phyloP scores from a whole-genome alignment of 2,329 filamentous ascomycete species.

The Ascochyta clinopodiicola region DNA sequence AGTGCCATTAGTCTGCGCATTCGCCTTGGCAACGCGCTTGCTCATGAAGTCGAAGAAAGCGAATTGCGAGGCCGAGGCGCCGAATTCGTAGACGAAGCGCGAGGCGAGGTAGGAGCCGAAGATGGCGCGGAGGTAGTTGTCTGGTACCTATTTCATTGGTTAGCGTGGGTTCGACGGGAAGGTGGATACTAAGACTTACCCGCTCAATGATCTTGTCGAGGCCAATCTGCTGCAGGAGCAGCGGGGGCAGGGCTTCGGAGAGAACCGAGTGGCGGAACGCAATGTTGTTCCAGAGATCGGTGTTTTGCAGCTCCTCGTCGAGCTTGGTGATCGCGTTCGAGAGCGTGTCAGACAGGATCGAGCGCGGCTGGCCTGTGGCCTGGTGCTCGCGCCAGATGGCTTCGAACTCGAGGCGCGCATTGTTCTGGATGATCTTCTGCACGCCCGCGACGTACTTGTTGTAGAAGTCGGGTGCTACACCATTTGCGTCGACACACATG shows the following conservation, averaged over 20 bases:
- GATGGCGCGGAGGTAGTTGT: conserved; percentile 90
- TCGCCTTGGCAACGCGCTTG: conserved; percentile 52
- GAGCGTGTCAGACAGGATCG: conserved; percentile 88
- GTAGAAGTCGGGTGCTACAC: conserved; percentile 87
- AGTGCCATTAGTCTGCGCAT: conserved; percentile 5
- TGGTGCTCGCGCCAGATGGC: conserved; percentile 97
- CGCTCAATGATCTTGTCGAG: conserved; percentile 84
- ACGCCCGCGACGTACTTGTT: conserved; percentile 90
- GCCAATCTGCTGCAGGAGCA: conserved; percentile 88
- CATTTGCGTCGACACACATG: conserved; percentile 87
- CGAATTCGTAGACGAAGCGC: conserved; percentile 95
- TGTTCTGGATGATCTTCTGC: conserved; percentile 87
- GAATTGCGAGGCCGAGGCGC: conserved; percentile 91
- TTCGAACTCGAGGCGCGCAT: conserved; percentile 93
- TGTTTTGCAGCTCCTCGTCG: conserved; percentile 94
- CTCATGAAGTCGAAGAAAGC: conserved; percentile 92
- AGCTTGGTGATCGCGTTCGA: conserved; percentile 93
- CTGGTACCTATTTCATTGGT: conserved; percentile 68
- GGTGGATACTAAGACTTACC: conserved; percentile 55
- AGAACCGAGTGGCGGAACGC: conserved; percentile 79
- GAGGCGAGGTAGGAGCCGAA: conserved; percentile 96
- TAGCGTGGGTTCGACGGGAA: conserved; percentile 15
- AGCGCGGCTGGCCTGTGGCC: conserved; percentile 77
- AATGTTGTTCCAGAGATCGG: conserved; percentile 86
- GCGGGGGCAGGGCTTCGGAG: conserved; percentile 80